phyloP scores from a whole-genome alignment of 2,329 filamentous ascomycete genomes.

The Coniochaeta sp. region DNA sequence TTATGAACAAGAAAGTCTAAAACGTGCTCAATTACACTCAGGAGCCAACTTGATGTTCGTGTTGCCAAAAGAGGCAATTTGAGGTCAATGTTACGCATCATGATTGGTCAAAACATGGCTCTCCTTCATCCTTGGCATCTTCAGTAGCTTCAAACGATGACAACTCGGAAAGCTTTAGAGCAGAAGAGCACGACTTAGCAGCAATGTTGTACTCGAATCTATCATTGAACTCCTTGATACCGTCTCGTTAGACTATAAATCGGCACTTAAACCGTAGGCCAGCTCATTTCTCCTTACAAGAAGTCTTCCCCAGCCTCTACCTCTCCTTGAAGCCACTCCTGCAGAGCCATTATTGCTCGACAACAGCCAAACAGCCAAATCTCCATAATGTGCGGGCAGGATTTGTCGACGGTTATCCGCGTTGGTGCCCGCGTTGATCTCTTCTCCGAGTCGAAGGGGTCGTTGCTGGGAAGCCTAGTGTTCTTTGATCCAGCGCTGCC shows the following conservation, averaged over 20 bases:
- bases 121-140: too few species aligned
- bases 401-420: conserved; percentile 13
- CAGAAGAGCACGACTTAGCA: neutral
- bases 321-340: neutral
- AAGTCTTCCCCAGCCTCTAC: neutral
- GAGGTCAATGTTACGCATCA: neutral
- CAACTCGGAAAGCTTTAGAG: neutral
- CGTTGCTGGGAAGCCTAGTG: conserved; percentile 13
- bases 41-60: neutral
- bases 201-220: neutral
- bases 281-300: neutral
- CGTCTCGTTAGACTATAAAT: neutral
- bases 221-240: neutral
- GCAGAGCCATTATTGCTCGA: neutral
- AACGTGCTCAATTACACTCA: neutral
- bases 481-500: conserved; percentile 15
- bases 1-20: neutral
- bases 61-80: conserved; percentile 3
- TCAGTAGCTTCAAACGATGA: neutral
- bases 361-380: neutral
- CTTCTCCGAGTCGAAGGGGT: conserved; percentile 7
- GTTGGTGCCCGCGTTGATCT: conserved; percentile 19
- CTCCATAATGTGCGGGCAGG: conserved; percentile 15
- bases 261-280: neutral
- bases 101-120: neutral